Conservation (phyloP, 2,329 filamentous ascomycete species). For the Apiospora phragmitis region DNA sequence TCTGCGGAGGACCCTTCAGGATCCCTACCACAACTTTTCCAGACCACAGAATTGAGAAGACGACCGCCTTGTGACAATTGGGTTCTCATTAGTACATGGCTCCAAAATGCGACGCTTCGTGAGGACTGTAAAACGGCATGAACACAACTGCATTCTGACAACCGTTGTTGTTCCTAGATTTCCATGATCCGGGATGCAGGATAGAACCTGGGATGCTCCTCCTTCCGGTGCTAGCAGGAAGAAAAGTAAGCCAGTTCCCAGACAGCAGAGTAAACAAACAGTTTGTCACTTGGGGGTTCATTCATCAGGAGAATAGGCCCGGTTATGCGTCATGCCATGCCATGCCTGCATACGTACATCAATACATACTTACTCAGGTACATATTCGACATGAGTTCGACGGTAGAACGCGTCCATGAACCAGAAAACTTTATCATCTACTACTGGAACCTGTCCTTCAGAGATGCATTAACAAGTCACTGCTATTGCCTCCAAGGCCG, state of each 20-base stretch:
- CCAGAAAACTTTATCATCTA: not conserved
- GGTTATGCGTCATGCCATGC: not conserved
- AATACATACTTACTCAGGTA: not conserved
- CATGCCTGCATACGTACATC: not conserved
- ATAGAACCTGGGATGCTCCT: not conserved
- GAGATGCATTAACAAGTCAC: not conserved
- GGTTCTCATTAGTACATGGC: not conserved
- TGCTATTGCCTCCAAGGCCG: not conserved
- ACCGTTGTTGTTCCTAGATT: not conserved
- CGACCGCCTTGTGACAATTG: not conserved
- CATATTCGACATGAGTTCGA: not conserved
- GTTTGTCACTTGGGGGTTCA: not conserved
- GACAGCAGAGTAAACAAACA: not conserved
- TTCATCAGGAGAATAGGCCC: not conserved
- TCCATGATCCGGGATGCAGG: not conserved
- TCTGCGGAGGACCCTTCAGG: slow-evolving; percentile 5
- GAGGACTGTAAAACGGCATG: not conserved
- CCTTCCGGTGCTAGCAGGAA: not conserved
- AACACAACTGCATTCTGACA: not conserved
- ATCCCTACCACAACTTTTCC: not conserved
- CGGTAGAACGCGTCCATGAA: not conserved
- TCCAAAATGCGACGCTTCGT: not conserved
- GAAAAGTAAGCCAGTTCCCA: not conserved
- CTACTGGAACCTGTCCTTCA: not conserved
- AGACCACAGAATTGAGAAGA: not conserved